Evolutionary conservation across 441 rosid genomes (phyloP).

Genomic region (Eutrema salsugineum): DNA sequence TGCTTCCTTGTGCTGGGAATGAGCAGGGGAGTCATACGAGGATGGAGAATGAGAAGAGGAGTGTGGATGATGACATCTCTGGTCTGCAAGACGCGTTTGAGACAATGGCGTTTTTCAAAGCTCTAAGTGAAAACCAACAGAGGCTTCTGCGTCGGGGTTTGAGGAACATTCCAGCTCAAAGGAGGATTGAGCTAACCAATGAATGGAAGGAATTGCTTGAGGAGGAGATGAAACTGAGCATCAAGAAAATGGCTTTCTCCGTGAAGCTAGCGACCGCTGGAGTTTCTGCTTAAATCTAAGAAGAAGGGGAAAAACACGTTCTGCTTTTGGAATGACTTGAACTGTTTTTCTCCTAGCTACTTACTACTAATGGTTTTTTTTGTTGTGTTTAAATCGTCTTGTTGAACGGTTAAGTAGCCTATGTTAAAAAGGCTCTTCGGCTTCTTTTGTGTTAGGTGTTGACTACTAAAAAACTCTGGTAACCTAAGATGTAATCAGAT

Average conservation of each 20-base stretch:
- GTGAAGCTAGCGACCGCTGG: neutral
- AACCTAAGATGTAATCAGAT: too few relatives aligned
- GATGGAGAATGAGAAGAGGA: neutral
- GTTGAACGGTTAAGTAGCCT: neutral
- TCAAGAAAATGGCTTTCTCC: neutral
- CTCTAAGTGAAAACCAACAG: neutral
- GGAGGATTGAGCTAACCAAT: neutral
- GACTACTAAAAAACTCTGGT: neutral
- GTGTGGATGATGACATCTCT: neutral
- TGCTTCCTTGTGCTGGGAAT: neutral
- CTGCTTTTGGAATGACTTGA: neutral
- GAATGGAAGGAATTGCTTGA: constrained; percentile 5
- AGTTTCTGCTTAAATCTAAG: neutral
- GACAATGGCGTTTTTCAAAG: neutral
- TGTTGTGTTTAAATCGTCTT: neutral
- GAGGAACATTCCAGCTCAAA: neutral
- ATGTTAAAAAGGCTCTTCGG: neutral
- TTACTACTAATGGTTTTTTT: neutral
- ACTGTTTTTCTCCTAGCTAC: neutral
- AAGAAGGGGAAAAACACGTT: neutral
- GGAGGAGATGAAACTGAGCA: neutral
- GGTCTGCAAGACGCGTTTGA: neutral
- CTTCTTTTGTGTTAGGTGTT: neutral
- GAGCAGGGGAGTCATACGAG: neutral
- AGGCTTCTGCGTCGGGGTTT: neutral